Evolutionary conservation across 768 basidiomycete genomes (phyloP).

Genomic region (Tephrocybe sp.): DNA sequence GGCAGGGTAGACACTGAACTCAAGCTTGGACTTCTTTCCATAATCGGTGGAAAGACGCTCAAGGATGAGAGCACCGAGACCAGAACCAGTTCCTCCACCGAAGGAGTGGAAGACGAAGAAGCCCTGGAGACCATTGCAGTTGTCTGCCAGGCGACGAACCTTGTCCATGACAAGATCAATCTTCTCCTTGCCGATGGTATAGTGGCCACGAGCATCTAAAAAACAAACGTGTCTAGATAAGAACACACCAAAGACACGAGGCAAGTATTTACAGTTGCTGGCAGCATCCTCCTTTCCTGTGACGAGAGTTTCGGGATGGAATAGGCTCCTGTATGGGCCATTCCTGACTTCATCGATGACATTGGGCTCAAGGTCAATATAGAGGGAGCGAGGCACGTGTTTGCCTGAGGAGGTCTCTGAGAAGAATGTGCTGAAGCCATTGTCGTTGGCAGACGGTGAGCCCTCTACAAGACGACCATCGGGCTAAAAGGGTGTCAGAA

Average conservation of each 20-base stretch:
- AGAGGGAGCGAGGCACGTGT: slow-evolving; percentile 95
- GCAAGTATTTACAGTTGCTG: slow-evolving; percentile 88
- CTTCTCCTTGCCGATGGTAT: slow-evolving; percentile 97
- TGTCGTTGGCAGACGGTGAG: slow-evolving; percentile 68
- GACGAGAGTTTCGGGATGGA: slow-evolving; percentile 97
- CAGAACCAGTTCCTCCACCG: slow-evolving; percentile 98
- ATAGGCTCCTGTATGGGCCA: slow-evolving; percentile 89
- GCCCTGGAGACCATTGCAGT: slow-evolving; percentile 95
- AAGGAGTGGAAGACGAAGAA: slow-evolving; percentile 99
- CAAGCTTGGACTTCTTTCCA: slow-evolving; percentile 98
- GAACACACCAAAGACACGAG: slow-evolving; percentile 14
- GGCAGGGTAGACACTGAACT: slow-evolving; percentile 96
- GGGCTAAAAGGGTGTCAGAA: slow-evolving; percentile 52
- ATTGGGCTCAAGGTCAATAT: slow-evolving; percentile 94
- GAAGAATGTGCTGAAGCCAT: slow-evolving; percentile 98
- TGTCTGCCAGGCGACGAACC: slow-evolving; percentile 91
- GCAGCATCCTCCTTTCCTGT: slow-evolving; percentile 99
- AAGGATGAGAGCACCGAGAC: slow-evolving; percentile 94
- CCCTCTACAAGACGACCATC: slow-evolving; percentile 85
- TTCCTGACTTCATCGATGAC: slow-evolving; percentile 94
- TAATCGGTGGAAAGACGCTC: slow-evolving; percentile 97
- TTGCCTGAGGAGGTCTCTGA: slow-evolving; percentile 93
- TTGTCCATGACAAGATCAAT: slow-evolving; percentile 97
- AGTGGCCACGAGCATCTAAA: slow-evolving; percentile 94
- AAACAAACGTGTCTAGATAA: slow-evolving; percentile 7